Conservation (phyloP, 202 grass and related monocot genomes). For the Elaeis oleifera region DNA sequence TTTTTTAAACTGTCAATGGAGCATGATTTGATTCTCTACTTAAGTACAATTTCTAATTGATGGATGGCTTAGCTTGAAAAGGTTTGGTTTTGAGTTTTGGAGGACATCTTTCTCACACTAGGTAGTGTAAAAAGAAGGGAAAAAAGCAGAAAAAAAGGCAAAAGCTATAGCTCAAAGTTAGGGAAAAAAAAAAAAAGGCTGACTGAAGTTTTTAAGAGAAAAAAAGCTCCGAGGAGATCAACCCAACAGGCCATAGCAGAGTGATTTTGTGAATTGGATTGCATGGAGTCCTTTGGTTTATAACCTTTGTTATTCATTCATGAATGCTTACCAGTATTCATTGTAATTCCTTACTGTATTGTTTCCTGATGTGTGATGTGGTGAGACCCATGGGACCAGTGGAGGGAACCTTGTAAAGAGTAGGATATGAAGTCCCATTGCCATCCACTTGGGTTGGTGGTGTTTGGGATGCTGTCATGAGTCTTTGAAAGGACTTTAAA, state of each 20-base stretch:
- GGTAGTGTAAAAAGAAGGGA: constrained; percentile 6
- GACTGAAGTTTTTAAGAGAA: neutral
- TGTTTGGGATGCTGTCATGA: neutral
- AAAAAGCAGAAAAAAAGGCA: neutral
- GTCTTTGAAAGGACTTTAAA: neutral
- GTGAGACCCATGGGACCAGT: neutral
- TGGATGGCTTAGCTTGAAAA: constrained; percentile 4
- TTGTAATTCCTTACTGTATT: constrained; percentile 23
- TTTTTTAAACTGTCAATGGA: neutral
- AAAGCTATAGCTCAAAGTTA: constrained; percentile 5
- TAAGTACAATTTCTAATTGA: neutral
- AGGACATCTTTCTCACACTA: neutral
- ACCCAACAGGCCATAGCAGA: too few species aligned
- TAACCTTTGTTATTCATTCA: constrained; percentile 11
- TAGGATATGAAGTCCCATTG: constrained; percentile 7
- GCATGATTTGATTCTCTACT: constrained; percentile 11
- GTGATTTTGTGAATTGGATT: neutral
- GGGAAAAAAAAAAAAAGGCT: neutral
- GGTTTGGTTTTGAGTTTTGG: neutral
- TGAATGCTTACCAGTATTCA: constrained; percentile 21
- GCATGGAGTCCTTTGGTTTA: constrained; percentile 2
- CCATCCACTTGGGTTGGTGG: constrained; percentile 10
- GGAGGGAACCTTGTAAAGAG: neutral
- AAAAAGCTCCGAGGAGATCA: neutral
- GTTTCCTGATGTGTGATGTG: constrained; percentile 1